These are phyloP conservation scores for Teratosphaeria destructans DNA, from an alignment of 2,329 filamentous ascomycete genomes.

Conservation along the genomic window DNA sequence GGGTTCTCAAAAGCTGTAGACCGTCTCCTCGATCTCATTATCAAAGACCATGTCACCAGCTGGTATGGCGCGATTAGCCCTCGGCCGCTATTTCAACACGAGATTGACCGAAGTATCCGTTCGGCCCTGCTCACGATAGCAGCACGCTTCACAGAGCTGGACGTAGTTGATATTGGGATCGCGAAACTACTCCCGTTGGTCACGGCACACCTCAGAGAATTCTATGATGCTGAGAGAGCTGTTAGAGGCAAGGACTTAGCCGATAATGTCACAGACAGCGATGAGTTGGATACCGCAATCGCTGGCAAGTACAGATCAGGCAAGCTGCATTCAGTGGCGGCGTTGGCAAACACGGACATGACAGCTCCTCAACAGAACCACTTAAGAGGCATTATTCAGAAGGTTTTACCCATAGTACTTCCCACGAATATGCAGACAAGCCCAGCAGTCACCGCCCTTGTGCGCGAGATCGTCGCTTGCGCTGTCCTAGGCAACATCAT, in stretches of 20 bases:
- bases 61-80: conserved; percentile 86
- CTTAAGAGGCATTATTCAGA: conserved; percentile 62
- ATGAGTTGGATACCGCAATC: conserved; percentile 90
- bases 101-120: conserved; percentile 74
- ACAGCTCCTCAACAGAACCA: conserved; percentile 83
- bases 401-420: conserved; percentile 63
- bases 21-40: conserved; percentile 61
- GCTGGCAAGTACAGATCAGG: conserved; percentile 89
- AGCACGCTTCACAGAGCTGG: conserved; percentile 62
- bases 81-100: conserved; percentile 69
- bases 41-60: conserved; percentile 73
- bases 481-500: conserved; percentile 78
- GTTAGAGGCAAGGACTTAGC: conserved; percentile 83
- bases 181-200: conserved; percentile 77
- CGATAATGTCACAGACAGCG: conserved; percentile 84
- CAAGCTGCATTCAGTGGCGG: conserved; percentile 76
- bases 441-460: conserved; percentile 65
- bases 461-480: conserved; percentile 86
- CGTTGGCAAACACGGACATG: conserved; percentile 71
- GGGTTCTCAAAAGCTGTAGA: conserved; percentile 73
- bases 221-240: conserved; percentile 77
- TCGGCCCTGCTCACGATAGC: conserved; percentile 59
- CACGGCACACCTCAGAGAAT: conserved; percentile 79
- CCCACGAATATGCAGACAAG: conserved; percentile 67
- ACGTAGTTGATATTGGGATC: conserved; percentile 74